phyloP scores from a whole-genome alignment of 139 green algal species.

The Chlorella vulgaris region DNA sequence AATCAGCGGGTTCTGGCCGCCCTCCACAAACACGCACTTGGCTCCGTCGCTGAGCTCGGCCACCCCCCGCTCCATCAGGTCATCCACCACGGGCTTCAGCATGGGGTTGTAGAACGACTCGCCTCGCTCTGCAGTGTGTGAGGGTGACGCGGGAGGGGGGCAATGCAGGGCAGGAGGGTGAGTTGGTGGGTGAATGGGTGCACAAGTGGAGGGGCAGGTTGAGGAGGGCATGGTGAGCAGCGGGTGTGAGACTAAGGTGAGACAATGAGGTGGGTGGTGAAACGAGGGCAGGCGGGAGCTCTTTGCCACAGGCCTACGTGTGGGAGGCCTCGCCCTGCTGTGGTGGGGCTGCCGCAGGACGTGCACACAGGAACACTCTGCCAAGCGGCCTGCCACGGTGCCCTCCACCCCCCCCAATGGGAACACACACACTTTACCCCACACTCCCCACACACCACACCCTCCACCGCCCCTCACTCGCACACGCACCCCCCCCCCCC shows the following conservation, averaged over 20 bases:
- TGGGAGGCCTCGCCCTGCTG: too few species aligned
- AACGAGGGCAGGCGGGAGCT: too few species aligned
- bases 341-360: too few species aligned
- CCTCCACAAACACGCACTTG: conserved; percentile 78
- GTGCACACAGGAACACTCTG: too few species aligned
- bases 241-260: not conserved
- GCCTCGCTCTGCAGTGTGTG: conserved; percentile 77
- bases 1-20: conserved; percentile 84
- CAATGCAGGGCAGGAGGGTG: not conserved
- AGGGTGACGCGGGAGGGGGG: not conserved
- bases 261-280: too few species aligned
- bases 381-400: too few species aligned
- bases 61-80: conserved; percentile 74
- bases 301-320: too few species aligned
- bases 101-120: conserved; percentile 98
- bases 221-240: not conserved
- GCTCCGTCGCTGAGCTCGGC: conserved; percentile 86
- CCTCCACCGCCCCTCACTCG: too few species aligned
- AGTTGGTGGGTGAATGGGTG: not conserved
- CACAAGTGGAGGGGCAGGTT: not conserved
- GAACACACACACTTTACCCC: too few species aligned
- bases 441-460: too few species aligned
- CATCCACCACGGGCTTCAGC: conserved; percentile 80
- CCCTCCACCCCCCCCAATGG: too few species aligned
- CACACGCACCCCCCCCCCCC: too few species aligned